phyloP scores from a whole-genome alignment of 2,329 filamentous ascomycete species.

The Sclerotinia trifoliorum region DNA sequence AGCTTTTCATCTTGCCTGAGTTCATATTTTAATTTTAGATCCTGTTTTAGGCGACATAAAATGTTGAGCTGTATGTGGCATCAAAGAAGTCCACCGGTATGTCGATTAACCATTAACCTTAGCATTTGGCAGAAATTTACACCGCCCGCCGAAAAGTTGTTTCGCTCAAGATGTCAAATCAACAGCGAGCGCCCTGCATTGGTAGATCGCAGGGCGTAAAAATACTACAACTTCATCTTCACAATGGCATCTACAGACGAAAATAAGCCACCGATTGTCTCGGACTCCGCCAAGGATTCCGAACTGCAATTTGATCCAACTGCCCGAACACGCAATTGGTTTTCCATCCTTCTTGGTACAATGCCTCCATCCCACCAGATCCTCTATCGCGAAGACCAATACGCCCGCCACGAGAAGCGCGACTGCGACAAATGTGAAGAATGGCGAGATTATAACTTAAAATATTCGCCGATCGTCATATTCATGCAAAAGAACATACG shows the following conservation, averaged over 20 bases:
- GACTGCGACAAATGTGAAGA: conserved; percentile 82
- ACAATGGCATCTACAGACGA: conserved; percentile 12
- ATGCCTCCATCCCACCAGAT: conserved; percentile 20
- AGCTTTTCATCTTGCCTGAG: conserved; percentile 47
- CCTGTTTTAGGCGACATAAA: neutral
- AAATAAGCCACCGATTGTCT: conserved; percentile 18
- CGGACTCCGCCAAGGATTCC: neutral
- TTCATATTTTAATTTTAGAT: neutral
- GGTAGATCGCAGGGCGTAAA: neutral
- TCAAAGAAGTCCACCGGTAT: conserved; percentile 3
- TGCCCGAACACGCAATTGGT: conserved; percentile 22
- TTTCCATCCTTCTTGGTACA: conserved; percentile 21
- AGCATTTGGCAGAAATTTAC: conserved; percentile 9
- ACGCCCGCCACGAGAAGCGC: conserved; percentile 69
- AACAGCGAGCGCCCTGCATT: neutral
- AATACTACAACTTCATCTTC: neutral
- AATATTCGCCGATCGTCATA: conserved; percentile 80
- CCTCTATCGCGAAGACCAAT: conserved; percentile 62
- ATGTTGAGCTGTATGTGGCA: neutral
- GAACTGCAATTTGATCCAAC: conserved; percentile 18
- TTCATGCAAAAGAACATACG: conserved; percentile 82
- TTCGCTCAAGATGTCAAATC: neutral
- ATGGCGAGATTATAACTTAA: conserved; percentile 78
- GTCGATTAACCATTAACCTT: neutral
- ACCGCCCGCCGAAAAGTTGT: conserved; percentile 16